A percentile compares a stretch with the other conserved stretches of the same genome.
These are phyloP conservation scores for Aspergillus caelatus DNA, from an alignment of 2,329 filamentous ascomycete genomes.

Conservation along the genomic window DNA sequence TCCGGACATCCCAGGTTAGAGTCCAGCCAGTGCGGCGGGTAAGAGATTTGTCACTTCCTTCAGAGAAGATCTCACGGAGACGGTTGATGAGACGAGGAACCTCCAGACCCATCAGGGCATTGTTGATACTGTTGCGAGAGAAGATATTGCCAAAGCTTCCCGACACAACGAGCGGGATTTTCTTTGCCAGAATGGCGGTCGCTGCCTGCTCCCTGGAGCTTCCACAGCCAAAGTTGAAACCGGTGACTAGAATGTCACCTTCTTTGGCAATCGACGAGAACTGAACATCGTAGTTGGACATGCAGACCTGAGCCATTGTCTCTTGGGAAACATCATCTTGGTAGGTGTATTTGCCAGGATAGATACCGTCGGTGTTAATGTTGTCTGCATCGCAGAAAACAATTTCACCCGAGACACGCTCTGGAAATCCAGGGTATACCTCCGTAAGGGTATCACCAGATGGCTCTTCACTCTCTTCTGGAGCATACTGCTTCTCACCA, in stretches of 20 bases:
- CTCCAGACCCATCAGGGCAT: constrained; percentile 45
- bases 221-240: constrained; percentile 89
- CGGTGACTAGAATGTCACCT: constrained; percentile 80
- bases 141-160: constrained; percentile 46
- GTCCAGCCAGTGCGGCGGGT: constrained; percentile 57
- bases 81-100: constrained; percentile 41
- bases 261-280: constrained; percentile 67
- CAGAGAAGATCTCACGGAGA: constrained; percentile 35
- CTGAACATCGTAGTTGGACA: constrained; percentile 85
- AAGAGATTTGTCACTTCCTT: constrained; percentile 22
- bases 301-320: constrained; percentile 85
- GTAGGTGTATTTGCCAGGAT: constrained; percentile 90
- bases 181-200: constrained; percentile 65
- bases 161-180: constrained; percentile 41
- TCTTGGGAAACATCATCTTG: constrained; percentile 77
- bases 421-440: constrained; percentile 83
- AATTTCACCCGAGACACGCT: constrained; percentile 81
- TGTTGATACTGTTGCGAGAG: constrained; percentile 45
- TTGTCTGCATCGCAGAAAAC: constrained; percentile 85
- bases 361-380: constrained; percentile 90
- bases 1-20: constrained; percentile 76
- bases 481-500: constrained; percentile 52
- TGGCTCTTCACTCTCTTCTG: constrained; percentile 20
- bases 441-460: constrained; percentile 55
- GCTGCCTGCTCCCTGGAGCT: constrained; percentile 83